Evolutionary conservation across 179 eudicot genomes (phyloP), one percentile per base, ranked within the genome.

Genomic region (Heliamphora pulchella): DNA sequence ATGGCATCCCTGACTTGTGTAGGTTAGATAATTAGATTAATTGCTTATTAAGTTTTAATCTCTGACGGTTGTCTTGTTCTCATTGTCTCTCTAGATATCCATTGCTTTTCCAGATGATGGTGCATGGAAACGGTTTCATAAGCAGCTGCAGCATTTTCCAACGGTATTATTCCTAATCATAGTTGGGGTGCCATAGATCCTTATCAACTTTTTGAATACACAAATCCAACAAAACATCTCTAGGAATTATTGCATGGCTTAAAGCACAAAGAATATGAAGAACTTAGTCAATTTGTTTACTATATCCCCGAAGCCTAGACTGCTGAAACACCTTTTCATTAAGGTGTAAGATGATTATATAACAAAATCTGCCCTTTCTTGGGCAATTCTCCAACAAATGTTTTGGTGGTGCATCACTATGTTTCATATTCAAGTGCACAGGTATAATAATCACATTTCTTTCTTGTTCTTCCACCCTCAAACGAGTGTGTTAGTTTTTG

Each of bases 101-200:
- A 87, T 96, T 74, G 99, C 99, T 78, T 96, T 96, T 86, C 99
- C 99, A 54, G 98, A 96, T 88, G 99, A 96, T 84, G 99, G 99
- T 83, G 92, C 99, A 59, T 96, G 99, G 99, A 96, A 96, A 88
- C 89, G 98, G 67, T 96, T 96, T 85, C 96, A 92, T 84, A 96
- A 92, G 89, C 97, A 92, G 92, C 92, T 96, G 79, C 99, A 94
- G 80, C 99, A 96, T 85, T 96, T 94, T 75, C 98, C 98, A 44
- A 87, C 78, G 90, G 99, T 94, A 91, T 84, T 54, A 13, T 80
- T 81, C 39, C 55, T 75, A 41, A 22, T 57, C 54, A 70, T 22
- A 69, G 51, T 66, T 68, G 47, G 15, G 4, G 10, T 17, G 64
- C 50, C 57, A 73, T 68, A 59, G 64, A 68, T 15, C 72, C 62